Conservation (phyloP, 2,329 filamentous ascomycete genomes). For the Alternaria tenuissima region DNA sequence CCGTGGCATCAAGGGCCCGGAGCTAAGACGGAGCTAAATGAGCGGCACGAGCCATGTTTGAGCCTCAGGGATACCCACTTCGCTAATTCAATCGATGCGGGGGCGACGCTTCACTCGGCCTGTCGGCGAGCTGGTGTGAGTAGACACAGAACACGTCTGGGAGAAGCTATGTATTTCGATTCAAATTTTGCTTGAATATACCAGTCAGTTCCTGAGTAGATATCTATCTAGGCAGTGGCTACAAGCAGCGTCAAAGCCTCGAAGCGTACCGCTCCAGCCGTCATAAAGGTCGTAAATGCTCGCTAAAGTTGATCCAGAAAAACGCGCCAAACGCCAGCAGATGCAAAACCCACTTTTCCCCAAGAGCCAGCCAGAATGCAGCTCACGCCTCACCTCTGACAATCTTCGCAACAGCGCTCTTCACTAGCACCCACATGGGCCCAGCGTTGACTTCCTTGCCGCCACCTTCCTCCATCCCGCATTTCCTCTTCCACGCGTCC, state of each 20-base stretch:
- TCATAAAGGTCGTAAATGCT: conserved; percentile 5
- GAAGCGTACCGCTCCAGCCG: conserved; percentile 6
- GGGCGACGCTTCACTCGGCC: conserved; percentile 2
- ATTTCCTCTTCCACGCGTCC: conserved; percentile 35
- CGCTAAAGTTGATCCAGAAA: conserved; percentile 5
- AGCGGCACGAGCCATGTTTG: conserved; percentile 14
- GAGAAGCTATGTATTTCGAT: neutral
- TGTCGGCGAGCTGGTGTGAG: neutral
- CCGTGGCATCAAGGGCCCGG: conserved; percentile 43
- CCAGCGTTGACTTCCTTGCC: conserved; percentile 35
- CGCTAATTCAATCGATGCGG: neutral
- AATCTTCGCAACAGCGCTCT: conserved; percentile 34
- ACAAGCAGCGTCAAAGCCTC: neutral
- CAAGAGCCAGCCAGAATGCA: neutral
- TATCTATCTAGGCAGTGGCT: neutral
- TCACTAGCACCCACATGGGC: conserved; percentile 40
- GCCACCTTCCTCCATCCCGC: conserved; percentile 29
- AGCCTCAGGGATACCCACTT: conserved; percentile 18
- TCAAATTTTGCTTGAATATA: neutral
- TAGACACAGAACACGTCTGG: neutral
- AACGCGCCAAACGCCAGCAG: conserved; percentile 7
- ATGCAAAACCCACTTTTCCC: neutral
- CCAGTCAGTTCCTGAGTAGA: neutral
- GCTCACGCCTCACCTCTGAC: conserved; percentile 34
- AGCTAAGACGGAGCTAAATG: conserved; percentile 39